Percentiles rank a stretch among this genome's conserved stretches.
Conservation (phyloP, 108 stramenopile genomes). For the Nitzschia sp. region DNA sequence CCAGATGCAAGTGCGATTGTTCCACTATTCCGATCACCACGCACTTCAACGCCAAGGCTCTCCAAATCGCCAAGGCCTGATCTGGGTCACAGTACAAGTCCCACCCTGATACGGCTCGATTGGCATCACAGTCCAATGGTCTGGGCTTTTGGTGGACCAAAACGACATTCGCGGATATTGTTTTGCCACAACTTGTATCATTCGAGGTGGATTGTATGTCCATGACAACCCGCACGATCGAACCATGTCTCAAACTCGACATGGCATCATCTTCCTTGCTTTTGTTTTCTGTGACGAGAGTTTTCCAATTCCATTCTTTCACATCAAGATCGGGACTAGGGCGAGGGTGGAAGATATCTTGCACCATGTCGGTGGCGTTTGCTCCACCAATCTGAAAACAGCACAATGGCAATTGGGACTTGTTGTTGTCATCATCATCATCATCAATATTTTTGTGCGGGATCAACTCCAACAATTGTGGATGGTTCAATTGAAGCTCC, state of each 20-base stretch:
- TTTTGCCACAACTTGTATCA: too few species aligned
- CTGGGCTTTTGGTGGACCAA: slow-evolving; percentile 26
- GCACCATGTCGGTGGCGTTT: not conserved
- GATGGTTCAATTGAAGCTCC: not conserved
- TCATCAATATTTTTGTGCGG: not conserved
- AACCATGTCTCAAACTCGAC: slow-evolving; percentile 1
- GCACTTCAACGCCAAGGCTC: slow-evolving; percentile 38
- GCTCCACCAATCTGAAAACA: slow-evolving; percentile 13
- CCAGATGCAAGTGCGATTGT: slow-evolving; percentile 54
- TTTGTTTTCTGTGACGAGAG: not conserved
- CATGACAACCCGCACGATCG: not conserved
- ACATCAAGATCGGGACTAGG: too few species aligned
- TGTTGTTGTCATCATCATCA: not conserved
- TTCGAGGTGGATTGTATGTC: too few species aligned
- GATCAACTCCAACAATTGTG: not conserved
- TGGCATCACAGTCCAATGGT: slow-evolving; percentile 40
- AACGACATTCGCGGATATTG: not conserved
- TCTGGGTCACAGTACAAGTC: slow-evolving; percentile 56
- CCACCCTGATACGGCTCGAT: slow-evolving; percentile 63
- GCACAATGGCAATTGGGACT: not conserved
- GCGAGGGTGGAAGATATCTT: too few species aligned
- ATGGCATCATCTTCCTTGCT: not conserved
- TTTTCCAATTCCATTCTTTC: too few species aligned
- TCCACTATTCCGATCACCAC: slow-evolving; percentile 78
- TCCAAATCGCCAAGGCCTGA: slow-evolving; percentile 47